Evolutionary conservation across 805 yeast species (phyloP).

Genomic region (Wickerhamomyces silvicola): DNA sequence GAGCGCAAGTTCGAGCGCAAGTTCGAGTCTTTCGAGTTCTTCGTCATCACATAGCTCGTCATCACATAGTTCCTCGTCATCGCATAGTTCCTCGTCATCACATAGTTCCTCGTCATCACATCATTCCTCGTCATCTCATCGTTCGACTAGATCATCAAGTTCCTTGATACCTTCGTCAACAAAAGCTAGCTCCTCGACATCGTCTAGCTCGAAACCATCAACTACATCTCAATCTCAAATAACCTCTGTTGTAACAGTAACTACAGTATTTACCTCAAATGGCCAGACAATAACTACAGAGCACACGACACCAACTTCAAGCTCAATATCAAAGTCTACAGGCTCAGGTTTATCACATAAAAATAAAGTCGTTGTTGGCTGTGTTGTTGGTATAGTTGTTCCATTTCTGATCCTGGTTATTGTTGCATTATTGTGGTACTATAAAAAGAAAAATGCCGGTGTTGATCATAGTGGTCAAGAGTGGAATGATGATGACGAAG

Average conservation of each 20-base stretch:
- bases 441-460: constrained; percentile 2
- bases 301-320: constrained; percentile 17
- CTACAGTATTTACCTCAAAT: constrained; percentile 26
- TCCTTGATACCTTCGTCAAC: constrained; percentile 10
- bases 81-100: constrained; percentile 3
- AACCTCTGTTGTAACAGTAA: constrained; percentile 27
- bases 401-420: background rate
- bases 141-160: constrained; percentile 5
- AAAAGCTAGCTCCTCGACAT: constrained; percentile 7
- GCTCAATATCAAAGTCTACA: constrained; percentile 4
- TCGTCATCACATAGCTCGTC: constrained; percentile 2
- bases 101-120: constrained; percentile 6
- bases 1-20: too few species aligned
- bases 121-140: constrained; percentile 1
- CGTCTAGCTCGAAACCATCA: constrained; percentile 4
- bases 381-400: constrained; percentile 47
- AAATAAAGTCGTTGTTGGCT: constrained; percentile 56
- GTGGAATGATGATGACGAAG: constrained; percentile 5
- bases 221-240: constrained; percentile 2
- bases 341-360: constrained; percentile 39
- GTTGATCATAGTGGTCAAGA: constrained; percentile 6
- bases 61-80: constrained; percentile 4
- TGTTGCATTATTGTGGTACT: constrained; percentile 1
- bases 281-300: constrained; percentile 25
- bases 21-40: too few species aligned